phyloP scores from a whole-genome alignment of 352 stramenopile species.

The Globisporangium acanthophoron region DNA sequence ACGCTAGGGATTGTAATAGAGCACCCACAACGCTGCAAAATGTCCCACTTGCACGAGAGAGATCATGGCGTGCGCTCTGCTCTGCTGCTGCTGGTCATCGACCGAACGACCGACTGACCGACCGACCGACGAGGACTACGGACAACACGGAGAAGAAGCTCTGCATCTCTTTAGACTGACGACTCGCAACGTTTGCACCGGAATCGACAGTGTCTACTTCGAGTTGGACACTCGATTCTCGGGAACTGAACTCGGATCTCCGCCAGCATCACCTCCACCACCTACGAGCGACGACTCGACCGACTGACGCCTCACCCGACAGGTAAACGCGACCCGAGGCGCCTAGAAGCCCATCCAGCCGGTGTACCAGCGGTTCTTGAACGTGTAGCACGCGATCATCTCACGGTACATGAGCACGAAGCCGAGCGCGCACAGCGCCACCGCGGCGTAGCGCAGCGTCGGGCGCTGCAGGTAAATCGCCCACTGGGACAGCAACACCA shows the following conservation, averaged over 20 bases:
- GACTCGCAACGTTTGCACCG: too few species aligned
- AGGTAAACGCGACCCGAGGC: background rate
- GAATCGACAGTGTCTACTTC: too few species aligned
- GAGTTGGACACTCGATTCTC: too few species aligned
- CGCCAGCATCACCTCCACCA: too few species aligned
- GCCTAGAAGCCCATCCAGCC: slow-evolving; percentile 79
- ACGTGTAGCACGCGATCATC: slow-evolving; percentile 80
- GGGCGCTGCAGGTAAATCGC: slow-evolving; percentile 67
- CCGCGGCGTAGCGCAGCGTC: slow-evolving; percentile 43
- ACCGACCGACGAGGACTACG: too few species aligned
- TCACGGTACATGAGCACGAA: slow-evolving; percentile 84
- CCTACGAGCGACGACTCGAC: too few species aligned
- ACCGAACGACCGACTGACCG: too few species aligned
- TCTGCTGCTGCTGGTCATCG: too few species aligned
- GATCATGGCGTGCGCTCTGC: too few species aligned
- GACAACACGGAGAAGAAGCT: too few species aligned
- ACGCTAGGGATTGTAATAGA: background rate
- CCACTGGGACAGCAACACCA: slow-evolving; percentile 83
- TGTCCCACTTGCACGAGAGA: background rate
- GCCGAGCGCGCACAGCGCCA: slow-evolving; percentile 51
- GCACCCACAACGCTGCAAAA: background rate
- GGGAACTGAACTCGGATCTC: too few species aligned
- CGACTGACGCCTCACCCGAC: background rate
- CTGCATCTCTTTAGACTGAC: too few species aligned
- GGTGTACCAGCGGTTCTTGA: slow-evolving; percentile 88